A percentile compares a stretch with the other conserved stretches of the same genome.
Evolutionary conservation across 2,329 filamentous ascomycete species (phyloP).

Genomic region (Huntiella bhutanensis): DNA sequence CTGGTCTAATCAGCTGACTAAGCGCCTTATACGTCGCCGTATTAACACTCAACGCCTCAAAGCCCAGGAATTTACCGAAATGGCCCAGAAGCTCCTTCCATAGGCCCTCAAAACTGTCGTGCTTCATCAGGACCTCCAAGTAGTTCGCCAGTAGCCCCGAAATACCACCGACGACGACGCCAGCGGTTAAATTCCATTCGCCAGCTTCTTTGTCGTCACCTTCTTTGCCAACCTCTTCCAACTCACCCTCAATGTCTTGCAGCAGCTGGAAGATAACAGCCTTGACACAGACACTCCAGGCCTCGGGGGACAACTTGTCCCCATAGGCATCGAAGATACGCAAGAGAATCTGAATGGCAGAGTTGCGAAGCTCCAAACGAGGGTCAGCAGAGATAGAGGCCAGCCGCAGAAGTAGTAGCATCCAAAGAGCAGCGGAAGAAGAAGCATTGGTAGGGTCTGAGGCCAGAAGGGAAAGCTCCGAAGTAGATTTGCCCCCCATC

Average conservation of each 20-base stretch:
- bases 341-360: conserved; percentile 75
- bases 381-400: conserved; percentile 53
- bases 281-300: conserved; percentile 70
- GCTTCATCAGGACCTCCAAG: conserved; percentile 48
- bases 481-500: conserved; percentile 28
- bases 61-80: conserved; percentile 44
- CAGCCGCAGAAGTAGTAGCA: conserved; percentile 53
- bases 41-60: conserved; percentile 49
- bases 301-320: conserved; percentile 54
- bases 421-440: conserved; percentile 57
- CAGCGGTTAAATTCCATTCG: conserved; percentile 58
- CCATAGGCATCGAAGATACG: conserved; percentile 86
- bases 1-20: conserved; percentile 39
- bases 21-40: conserved; percentile 53
- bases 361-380: conserved; percentile 60
- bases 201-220: conserved; percentile 25
- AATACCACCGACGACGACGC: conserved; percentile 54
- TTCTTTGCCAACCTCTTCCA: conserved; percentile 5
- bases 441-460: conserved; percentile 37
- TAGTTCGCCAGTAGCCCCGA: conserved; percentile 59
- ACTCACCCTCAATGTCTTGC: conserved; percentile 33
- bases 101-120: conserved; percentile 47
- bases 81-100: conserved; percentile 59
- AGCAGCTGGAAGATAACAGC: conserved; percentile 65
- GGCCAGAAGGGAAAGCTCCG: conserved; percentile 39